Percentiles rank a stretch among this genome's conserved stretches.
These are phyloP conservation scores for Candida ulmi DNA, from an alignment of 805 yeast genomes.

Conservation along the genomic window DNA sequence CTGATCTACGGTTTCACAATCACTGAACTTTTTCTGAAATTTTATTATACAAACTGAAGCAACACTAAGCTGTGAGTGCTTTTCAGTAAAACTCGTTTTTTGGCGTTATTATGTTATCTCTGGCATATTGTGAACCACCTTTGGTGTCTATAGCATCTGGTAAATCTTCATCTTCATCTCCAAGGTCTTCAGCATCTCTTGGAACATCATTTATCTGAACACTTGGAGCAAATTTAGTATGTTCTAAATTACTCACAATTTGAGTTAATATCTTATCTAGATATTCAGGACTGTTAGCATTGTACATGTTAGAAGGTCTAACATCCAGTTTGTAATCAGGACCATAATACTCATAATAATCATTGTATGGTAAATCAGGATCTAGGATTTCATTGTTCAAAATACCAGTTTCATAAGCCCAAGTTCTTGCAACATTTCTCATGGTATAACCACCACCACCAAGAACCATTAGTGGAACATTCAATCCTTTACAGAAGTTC, in stretches of 20 bases:
- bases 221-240: constrained; percentile 95
- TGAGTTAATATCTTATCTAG: constrained; percentile 76
- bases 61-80: too few species aligned
- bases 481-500: constrained; percentile 76
- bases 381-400: constrained; percentile 75
- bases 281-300: constrained; percentile 91
- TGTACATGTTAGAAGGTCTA: constrained; percentile 92
- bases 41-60: too few species aligned
- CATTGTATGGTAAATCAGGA: constrained; percentile 66
- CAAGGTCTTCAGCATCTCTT: constrained; percentile 77
- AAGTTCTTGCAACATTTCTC: constrained; percentile 90
- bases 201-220: constrained; percentile 92
- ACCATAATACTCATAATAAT: constrained; percentile 94
- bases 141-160: constrained; percentile 76
- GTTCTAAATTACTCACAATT: constrained; percentile 72
- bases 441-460: constrained; percentile 99
- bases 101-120: constrained; percentile 68
- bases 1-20: too few species aligned
- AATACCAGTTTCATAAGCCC: constrained; percentile 92
- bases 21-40: too few species aligned
- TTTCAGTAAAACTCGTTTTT: constrained; percentile 65
- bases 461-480: constrained; percentile 84
- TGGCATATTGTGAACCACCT: constrained; percentile 84
- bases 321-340: constrained; percentile 96
- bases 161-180: constrained; percentile 83